Conservation (phyloP, 768 basidiomycete species). For the Termitomyces sp. region DNA sequence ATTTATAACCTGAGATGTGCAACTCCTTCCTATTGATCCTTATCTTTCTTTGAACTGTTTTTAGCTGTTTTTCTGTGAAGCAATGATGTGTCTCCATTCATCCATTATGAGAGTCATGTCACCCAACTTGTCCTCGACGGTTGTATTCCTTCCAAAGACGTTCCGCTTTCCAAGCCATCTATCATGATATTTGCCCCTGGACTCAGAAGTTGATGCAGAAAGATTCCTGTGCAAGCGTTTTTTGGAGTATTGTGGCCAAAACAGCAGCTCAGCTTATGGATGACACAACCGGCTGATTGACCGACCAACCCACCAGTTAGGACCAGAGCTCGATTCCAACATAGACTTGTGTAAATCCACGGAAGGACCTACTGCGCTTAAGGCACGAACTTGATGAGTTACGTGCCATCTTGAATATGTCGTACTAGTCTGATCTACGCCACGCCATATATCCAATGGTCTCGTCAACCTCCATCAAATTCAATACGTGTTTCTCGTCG, state of each 20-base stretch:
- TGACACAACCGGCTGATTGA: neutral
- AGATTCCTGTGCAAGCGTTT: neutral
- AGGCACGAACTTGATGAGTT: neutral
- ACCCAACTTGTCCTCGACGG: neutral
- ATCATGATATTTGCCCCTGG: neutral
- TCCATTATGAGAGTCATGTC: neutral
- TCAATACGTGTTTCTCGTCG: neutral
- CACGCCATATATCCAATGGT: neutral
- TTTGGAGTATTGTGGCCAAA: neutral
- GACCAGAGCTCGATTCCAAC: neutral
- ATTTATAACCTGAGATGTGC: neutral
- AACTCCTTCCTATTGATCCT: neutral
- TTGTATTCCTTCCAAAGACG: no score
- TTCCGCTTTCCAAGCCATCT: neutral
- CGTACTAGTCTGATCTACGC: neutral
- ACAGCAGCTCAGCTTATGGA: no score
- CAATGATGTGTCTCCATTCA: no score
- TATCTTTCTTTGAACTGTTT: neutral
- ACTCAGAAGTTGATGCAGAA: neutral
- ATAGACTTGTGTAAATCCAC: no score
- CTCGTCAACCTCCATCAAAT: neutral
- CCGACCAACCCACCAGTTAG: neutral
- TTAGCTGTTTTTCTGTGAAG: neutral
- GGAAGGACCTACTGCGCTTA: neutral
- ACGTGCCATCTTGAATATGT: neutral